Percentiles rank a stretch among this genome's conserved stretches.
phyloP scores from a whole-genome alignment of 306 rosid species.

The Dicorynia guianensis region DNA sequence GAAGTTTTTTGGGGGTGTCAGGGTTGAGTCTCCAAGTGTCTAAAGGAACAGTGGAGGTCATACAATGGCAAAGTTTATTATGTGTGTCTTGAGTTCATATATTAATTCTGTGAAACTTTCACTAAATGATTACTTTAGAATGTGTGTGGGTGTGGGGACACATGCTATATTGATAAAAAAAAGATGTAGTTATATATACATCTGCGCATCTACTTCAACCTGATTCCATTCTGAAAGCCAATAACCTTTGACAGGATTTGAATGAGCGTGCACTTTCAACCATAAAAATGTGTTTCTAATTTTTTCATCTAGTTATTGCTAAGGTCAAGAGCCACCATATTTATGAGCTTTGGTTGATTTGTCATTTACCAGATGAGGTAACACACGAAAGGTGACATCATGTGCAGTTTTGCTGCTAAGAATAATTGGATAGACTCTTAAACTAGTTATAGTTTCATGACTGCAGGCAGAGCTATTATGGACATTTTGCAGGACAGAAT shows the following conservation, averaged over 20 bases:
- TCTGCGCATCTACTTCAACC: constrained; percentile 4
- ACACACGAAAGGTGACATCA: constrained; percentile 9
- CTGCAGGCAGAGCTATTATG: constrained; percentile 75
- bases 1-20: background rate
- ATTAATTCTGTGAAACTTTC: background rate
- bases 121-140: background rate
- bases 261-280: background rate
- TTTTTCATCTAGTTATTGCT: constrained; percentile 18
- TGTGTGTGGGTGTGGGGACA: background rate
- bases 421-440: constrained; percentile 36
- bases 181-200: constrained; percentile 7
- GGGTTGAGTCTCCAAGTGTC: background rate
- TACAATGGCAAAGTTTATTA: background rate
- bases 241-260: constrained; percentile 8
- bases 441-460: constrained; percentile 47
- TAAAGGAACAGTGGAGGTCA: background rate
- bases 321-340: constrained; percentile 4
- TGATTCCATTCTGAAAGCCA: constrained; percentile 9
- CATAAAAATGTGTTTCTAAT: background rate
- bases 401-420: constrained; percentile 8
- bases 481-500: constrained; percentile 69
- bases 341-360: constrained; percentile 27
- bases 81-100: background rate
- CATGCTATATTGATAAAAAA: background rate
- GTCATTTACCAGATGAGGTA: background rate